phyloP scores from a whole-genome alignment of 345 rosid genomes.

The Moringa oleifera region DNA sequence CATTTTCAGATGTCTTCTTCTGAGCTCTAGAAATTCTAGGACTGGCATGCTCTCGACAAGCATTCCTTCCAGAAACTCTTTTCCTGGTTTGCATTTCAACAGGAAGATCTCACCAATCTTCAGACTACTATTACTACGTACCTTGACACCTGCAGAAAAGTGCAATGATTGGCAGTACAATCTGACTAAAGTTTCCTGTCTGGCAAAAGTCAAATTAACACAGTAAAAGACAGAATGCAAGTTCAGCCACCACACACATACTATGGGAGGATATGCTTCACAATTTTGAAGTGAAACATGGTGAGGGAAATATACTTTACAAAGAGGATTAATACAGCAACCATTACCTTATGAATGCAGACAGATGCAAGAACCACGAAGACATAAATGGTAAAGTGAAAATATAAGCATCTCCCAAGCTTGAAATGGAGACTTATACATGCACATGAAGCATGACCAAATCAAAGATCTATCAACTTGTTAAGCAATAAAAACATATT shows the following conservation, averaged over 20 bases:
- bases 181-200: background rate
- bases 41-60: slow-evolving; percentile 39
- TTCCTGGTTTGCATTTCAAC: slow-evolving; percentile 58
- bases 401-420: background rate
- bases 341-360: background rate
- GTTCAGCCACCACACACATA: background rate
- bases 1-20: slow-evolving; percentile 46
- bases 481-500: too few relatives aligned
- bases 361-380: background rate
- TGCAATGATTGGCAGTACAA: background rate
- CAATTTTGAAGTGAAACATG: too few relatives aligned
- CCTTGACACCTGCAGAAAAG: background rate
- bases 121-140: background rate
- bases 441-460: background rate
- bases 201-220: background rate
- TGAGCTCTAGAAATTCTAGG: slow-evolving; percentile 46
- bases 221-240: background rate
- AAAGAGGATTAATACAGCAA: background rate
- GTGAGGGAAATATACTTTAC: background rate
- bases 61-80: slow-evolving; percentile 43
- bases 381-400: background rate
- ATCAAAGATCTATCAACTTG: too few relatives aligned
- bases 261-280: too few relatives aligned
- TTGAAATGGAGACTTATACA: background rate
- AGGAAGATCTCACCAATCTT: slow-evolving; percentile 4